Evolutionary conservation across 2,329 filamentous ascomycete species (phyloP).

Genomic region (Trichoderma brevicompactum): DNA sequence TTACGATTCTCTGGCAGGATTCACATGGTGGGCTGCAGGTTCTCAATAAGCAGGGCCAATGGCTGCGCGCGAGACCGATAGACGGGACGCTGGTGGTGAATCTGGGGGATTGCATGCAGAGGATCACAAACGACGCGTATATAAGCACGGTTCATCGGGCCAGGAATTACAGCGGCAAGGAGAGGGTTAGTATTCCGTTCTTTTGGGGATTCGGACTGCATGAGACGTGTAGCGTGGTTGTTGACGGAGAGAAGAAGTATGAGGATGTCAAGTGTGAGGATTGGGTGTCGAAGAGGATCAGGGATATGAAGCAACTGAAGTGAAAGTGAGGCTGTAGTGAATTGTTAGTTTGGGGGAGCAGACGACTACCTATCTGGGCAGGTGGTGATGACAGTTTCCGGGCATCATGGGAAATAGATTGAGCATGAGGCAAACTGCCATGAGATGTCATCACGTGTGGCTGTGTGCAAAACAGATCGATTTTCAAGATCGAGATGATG

Average conservation of each 20-base stretch:
- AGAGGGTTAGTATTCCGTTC: slow-evolving; percentile 52
- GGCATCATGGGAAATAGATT: background rate
- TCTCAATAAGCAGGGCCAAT: slow-evolving; percentile 45
- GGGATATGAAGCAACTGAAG: slow-evolving; percentile 39
- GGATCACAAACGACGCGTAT: slow-evolving; percentile 55
- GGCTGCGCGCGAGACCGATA: slow-evolving; percentile 48
- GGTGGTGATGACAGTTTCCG: background rate
- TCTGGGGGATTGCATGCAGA: slow-evolving; percentile 55
- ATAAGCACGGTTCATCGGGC: slow-evolving; percentile 55
- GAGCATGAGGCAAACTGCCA: background rate
- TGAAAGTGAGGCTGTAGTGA: background rate
- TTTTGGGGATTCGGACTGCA: slow-evolving; percentile 51
- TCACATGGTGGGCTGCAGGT: slow-evolving; percentile 50
- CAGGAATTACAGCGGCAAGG: slow-evolving; percentile 46
- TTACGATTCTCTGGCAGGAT: slow-evolving; percentile 55
- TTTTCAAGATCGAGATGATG: too few species aligned
- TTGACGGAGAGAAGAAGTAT: slow-evolving; percentile 46
- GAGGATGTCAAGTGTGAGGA: slow-evolving; percentile 46
- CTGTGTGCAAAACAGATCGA: too few species aligned
- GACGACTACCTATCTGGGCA: background rate
- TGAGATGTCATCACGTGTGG: background rate
- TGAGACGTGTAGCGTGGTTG: slow-evolving; percentile 48
- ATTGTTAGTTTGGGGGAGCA: background rate
- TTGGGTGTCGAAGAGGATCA: slow-evolving; percentile 44
- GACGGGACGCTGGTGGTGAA: slow-evolving; percentile 55